phyloP scores from a whole-genome alignment of 176 grass and related monocot genomes.

The Carex parvula region DNA sequence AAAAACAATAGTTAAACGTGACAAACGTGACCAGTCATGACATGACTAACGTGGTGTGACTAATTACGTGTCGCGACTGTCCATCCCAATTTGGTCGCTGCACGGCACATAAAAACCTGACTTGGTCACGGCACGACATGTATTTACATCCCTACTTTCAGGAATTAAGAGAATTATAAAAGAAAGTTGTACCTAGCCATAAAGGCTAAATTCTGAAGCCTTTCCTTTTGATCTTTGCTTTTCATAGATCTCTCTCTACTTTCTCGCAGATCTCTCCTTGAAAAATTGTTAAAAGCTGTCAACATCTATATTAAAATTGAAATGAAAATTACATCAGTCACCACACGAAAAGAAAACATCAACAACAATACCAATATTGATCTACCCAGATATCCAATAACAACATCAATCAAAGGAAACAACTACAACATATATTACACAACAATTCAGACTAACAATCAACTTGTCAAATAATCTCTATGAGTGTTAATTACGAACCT shows the following conservation, averaged over 20 bases:
- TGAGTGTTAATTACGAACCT: not conserved
- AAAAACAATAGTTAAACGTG: no score
- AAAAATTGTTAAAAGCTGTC: not conserved
- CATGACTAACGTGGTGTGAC: no score
- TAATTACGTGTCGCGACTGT: no score
- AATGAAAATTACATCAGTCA: not conserved
- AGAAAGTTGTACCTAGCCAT: conserved; percentile 2
- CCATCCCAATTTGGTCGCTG: no score
- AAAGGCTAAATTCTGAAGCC: not conserved
- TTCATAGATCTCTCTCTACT: not conserved
- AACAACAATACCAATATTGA: not conserved
- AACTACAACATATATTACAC: not conserved
- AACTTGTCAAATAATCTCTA: not conserved
- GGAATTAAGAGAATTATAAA: no score
- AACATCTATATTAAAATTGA: not conserved
- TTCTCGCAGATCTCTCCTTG: not conserved
- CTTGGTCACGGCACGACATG: no score
- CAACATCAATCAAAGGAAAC: not conserved
- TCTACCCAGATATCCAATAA: not conserved
- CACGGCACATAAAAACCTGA: no score
- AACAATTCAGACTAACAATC: not conserved
- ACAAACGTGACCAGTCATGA: no score
- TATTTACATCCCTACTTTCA: no score
- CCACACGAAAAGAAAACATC: not conserved
- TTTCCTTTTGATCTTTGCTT: not conserved